Base-by-base conservation (phyloP, 257 asterid species). In the Salvia hispanica region DNA sequence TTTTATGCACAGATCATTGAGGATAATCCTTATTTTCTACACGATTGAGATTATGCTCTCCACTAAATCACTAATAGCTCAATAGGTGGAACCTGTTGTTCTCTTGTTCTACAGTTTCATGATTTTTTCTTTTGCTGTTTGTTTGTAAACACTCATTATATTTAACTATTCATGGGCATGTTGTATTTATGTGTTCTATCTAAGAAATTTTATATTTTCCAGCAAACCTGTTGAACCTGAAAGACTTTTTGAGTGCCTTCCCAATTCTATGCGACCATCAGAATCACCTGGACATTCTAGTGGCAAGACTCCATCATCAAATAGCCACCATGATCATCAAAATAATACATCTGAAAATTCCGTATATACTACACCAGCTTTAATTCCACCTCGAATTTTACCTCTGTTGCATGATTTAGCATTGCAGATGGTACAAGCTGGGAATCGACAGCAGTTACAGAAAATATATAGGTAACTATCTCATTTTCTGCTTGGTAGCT, bases 221-320 rank as follows among this genome's bases (percentile, higher is more conserved):
- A 94, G 97, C 87, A 94, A 94, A 76, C 86, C 99, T 62, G 94
- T 94, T 69, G 99, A 94, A 78, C 99, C 99, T n/a, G 97, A 94
- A 78, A 83, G 95, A 53, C 99, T 94, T 70, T 94, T 94, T 84
- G 99, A 91, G 80, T 85, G 99, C 77, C 99, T 94, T 64, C 99
- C 99, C 74, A 88, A 80, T 86, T 89, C 97, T 61, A 85, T 94
- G 96, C 79, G 96, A 28, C 99, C 97, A 74, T 78, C 97, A 55
- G 99, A 87, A 79, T 85, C 96, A 76, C 91, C 95, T 43, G 97
- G 90, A 61, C 85, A 82, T 44, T 82, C 96, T 72, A 73, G 70
- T 67, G 88, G 95, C 77, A 91, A 83, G 83, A 78, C 75, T 65
- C 90, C 83, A 66, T 81, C 88, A 53, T 78, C 95, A 6, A 80